These are phyloP conservation scores for Escallonia herrerae DNA, from an alignment of 129 eudicot species.

Conservation along the genomic window DNA sequence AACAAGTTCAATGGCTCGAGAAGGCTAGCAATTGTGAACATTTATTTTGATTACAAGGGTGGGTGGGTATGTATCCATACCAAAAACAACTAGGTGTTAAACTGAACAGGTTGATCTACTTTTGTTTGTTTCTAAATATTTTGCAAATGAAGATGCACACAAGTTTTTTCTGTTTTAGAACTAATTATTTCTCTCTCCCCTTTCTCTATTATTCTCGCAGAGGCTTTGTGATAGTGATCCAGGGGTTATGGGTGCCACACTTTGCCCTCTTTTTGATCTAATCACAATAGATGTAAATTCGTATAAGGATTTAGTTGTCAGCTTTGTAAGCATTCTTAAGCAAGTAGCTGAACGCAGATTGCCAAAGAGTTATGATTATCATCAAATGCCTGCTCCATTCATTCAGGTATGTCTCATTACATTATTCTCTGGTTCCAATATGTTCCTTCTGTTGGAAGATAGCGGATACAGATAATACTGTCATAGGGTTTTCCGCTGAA, in stretches of 20 bases:
- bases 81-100: too few relatives aligned
- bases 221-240: constrained; percentile 96
- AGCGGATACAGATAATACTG: too few relatives aligned
- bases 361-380: constrained; percentile 97
- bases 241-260: constrained; percentile 98
- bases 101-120: too few relatives aligned
- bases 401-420: constrained; percentile 54
- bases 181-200: too few relatives aligned
- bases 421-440: too few relatives aligned
- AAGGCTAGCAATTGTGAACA: background rate
- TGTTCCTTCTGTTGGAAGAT: too few relatives aligned
- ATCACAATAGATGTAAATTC: constrained; percentile 61
- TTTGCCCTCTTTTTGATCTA: constrained; percentile 86
- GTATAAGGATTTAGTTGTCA: constrained; percentile 81
- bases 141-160: too few relatives aligned
- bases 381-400: constrained; percentile 99
- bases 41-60: background rate
- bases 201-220: constrained; percentile 46
- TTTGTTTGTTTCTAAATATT: too few relatives aligned
- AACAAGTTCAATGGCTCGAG: too few relatives aligned
- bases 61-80: too few relatives aligned
- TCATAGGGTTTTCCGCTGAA: too few relatives aligned
- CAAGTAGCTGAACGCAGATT: constrained; percentile 98
- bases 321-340: constrained; percentile 92
- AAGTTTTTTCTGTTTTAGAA: too few relatives aligned